A percentile compares a stretch with the other conserved stretches of the same genome.
Conservation (phyloP, 441 rosid species). For the Sinapis alba region DNA sequence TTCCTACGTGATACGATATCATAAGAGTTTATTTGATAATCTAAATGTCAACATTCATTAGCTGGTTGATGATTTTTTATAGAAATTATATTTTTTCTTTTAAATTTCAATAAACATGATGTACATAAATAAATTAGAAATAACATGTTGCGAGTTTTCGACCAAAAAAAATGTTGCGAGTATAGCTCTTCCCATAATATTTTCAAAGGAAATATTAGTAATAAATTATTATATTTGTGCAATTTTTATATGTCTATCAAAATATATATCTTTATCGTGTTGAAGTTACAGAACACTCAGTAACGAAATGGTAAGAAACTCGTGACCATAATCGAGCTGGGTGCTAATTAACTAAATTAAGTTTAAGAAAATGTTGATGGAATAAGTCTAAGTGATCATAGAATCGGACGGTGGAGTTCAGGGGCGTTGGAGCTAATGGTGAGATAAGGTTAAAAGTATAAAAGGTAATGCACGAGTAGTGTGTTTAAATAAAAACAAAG, state of each 20-base stretch:
- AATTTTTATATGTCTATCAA: not conserved
- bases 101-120: not conserved
- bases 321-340: conserved; percentile 5
- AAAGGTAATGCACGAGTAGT: conserved; percentile 37
- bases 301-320: conserved; percentile 15
- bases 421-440: conserved; percentile 13
- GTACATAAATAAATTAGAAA: not conserved
- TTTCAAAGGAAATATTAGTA: not conserved
- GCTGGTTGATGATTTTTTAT: not conserved
- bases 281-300: not conserved
- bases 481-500: conserved; percentile 28
- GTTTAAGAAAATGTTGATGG: not conserved
- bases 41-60: not conserved
- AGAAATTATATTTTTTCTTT: not conserved
- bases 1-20: not conserved
- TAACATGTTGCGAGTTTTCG: not conserved
- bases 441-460: conserved; percentile 20
- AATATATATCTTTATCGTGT: not conserved
- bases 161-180: not conserved
- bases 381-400: conserved; percentile 7
- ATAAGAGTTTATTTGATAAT: not conserved
- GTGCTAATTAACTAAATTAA: not conserved
- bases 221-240: not conserved
- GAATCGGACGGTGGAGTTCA: conserved; percentile 26
- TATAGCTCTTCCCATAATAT: not conserved